Percentiles rank a stretch among this genome's conserved stretches.
Conservation (phyloP, 768 basidiomycete species). For the Kwoniella pini region DNA sequence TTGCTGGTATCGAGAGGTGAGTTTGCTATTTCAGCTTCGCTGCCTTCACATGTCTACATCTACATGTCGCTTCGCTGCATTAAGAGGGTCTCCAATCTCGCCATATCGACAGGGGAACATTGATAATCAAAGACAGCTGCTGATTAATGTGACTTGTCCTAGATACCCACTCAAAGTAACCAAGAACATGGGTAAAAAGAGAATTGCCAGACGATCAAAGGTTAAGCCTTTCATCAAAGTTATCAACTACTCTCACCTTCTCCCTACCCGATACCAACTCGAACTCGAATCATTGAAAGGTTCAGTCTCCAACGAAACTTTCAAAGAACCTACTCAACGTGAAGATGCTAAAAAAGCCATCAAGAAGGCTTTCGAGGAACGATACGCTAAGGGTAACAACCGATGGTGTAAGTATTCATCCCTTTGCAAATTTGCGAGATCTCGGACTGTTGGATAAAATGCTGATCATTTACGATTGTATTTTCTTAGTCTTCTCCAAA, state of each 20-base stretch:
- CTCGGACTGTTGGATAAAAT: neutral
- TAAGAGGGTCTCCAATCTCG: no score
- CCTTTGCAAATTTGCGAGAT: neutral
- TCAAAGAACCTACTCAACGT: slow-evolving; percentile 95
- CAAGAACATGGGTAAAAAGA: slow-evolving; percentile 95
- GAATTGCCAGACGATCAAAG: slow-evolving; percentile 85
- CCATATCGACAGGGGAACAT: no score
- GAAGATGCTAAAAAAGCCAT: slow-evolving; percentile 93
- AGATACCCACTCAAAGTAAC: slow-evolving; percentile 95
- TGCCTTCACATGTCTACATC: no score
- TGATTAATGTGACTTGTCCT: neutral
- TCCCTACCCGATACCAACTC: slow-evolving; percentile 98
- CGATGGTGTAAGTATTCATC: slow-evolving; percentile 67
- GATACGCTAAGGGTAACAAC: slow-evolving; percentile 92
- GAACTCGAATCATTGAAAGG: slow-evolving; percentile 95
- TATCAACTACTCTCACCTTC: slow-evolving; percentile 97
- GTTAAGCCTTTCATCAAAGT: slow-evolving; percentile 99
- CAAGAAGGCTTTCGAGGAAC: slow-evolving; percentile 95
- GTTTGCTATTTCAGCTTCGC: slow-evolving; percentile 19
- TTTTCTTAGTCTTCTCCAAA: slow-evolving; percentile 53
- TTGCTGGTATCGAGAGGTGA: slow-evolving; percentile 89
- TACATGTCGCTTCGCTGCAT: no score
- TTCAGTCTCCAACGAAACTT: slow-evolving; percentile 77
- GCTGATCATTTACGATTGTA: neutral
- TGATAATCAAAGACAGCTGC: neutral